These are phyloP conservation scores for Saussurea involucrata DNA, from an alignment of 129 eudicot species.

Conservation along the genomic window DNA sequence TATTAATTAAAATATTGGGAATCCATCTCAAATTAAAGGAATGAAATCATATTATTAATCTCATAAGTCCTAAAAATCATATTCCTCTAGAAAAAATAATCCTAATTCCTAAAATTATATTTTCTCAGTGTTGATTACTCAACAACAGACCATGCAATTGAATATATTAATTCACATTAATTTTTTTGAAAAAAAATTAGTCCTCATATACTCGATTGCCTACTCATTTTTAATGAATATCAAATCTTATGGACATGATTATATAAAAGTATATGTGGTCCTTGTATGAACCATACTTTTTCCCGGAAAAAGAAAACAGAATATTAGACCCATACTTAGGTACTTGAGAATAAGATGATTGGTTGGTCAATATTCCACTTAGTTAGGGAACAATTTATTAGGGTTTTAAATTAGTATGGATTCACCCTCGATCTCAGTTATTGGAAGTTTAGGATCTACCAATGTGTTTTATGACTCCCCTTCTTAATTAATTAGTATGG, in stretches of 20 bases:
- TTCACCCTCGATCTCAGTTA: too few relatives aligned
- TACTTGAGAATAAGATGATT: neutral
- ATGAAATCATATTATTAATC: neutral
- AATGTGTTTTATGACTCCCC: too few relatives aligned
- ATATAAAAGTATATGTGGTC: neutral
- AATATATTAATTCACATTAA: neutral
- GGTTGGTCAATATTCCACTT: neutral
- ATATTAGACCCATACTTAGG: too few relatives aligned
- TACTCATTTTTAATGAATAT: neutral
- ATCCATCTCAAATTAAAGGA: neutral
- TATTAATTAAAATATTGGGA: neutral
- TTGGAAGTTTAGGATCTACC: too few relatives aligned
- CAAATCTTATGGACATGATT: neutral
- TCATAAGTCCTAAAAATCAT: neutral
- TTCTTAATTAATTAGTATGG: too few relatives aligned
- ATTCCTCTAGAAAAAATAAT: too few relatives aligned
- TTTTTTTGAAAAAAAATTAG: neutral
- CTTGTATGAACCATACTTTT: neutral
- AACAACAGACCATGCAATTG: neutral
- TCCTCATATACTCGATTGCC: neutral
- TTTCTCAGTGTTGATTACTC: neutral
- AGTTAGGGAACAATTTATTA: too few relatives aligned
- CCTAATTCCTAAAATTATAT: neutral
- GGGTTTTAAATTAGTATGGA: neutral
- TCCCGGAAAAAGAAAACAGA: too few relatives aligned